phyloP scores from a whole-genome alignment of 1,139 yeast species.

The Eremothecium sinecaudum region DNA sequence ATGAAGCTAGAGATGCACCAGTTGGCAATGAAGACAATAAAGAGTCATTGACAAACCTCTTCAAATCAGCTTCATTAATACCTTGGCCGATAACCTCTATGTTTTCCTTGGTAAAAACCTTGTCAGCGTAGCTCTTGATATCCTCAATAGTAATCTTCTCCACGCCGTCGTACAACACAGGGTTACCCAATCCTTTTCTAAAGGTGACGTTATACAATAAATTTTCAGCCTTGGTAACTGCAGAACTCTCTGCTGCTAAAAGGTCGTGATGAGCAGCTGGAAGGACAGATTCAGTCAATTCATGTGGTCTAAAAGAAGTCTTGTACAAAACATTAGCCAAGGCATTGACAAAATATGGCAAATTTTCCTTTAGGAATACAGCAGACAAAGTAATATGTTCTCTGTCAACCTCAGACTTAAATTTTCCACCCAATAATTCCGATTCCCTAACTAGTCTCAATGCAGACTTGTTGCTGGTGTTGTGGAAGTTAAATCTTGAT shows the following conservation, averaged over 20 bases:
- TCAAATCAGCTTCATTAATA: conserved; percentile 62
- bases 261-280: conserved; percentile 65
- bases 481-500: conserved; percentile 76
- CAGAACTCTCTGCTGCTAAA: conserved; percentile 40
- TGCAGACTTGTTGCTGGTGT: conserved; percentile 77
- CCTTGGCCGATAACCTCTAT: conserved; percentile 67
- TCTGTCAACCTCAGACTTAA: conserved; percentile 64
- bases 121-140: conserved; percentile 55
- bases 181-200: conserved; percentile 83
- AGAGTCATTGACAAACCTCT: conserved; percentile 56
- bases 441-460: conserved; percentile 90
- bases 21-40: conserved; percentile 55
- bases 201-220: conserved; percentile 72
- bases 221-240: conserved; percentile 61
- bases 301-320: conserved; percentile 74
- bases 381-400: conserved; percentile 76
- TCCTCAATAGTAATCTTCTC: conserved; percentile 53
- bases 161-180: conserved; percentile 64
- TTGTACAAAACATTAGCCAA: conserved; percentile 67
- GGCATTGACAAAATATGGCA: conserved; percentile 87
- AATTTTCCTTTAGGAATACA: conserved; percentile 72
- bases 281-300: conserved; percentile 67
- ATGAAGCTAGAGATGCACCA: conserved; percentile 41
- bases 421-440: conserved; percentile 84
- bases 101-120: conserved; percentile 62